phyloP scores from a whole-genome alignment of 225 moss, liverwort and hornwort species.

The Marchantia polymorpha region DNA sequence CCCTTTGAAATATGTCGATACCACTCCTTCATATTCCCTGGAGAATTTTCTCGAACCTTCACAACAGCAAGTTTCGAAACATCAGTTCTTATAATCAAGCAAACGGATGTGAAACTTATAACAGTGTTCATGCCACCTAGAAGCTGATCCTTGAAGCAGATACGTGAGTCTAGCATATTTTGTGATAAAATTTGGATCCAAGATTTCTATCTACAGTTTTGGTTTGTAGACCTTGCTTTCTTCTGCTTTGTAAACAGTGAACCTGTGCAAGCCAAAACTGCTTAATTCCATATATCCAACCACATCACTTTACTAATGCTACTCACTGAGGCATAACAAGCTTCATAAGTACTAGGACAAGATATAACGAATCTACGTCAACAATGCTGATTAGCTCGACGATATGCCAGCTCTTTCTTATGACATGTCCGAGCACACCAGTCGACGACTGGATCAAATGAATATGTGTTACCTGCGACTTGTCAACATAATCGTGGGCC shows the following conservation, averaged over 20 bases:
- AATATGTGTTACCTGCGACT: conserved; percentile 49
- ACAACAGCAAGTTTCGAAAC: neutral
- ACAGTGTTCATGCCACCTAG: neutral
- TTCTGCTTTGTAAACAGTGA: neutral
- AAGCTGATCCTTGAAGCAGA: neutral
- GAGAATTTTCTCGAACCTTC: conserved; percentile 70
- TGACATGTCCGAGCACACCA: neutral
- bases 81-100: neutral
- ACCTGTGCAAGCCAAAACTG: neutral
- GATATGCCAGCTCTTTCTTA: neutral
- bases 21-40: conserved; percentile 66
- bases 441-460: neutral
- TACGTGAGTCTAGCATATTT: no score
- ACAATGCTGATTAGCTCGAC: neutral
- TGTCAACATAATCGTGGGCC: conserved; percentile 66
- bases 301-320: no score
- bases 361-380: neutral
- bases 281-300: neutral
- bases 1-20: conserved; percentile 92
- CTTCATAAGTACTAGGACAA: neutral
- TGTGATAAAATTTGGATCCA: no score
- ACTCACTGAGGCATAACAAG: no score
- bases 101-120: neutral
- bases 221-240: no score
- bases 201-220: no score